phyloP scores from a whole-genome alignment of 2,329 filamentous ascomycete species.

The Furcasterigmium furcatum region DNA sequence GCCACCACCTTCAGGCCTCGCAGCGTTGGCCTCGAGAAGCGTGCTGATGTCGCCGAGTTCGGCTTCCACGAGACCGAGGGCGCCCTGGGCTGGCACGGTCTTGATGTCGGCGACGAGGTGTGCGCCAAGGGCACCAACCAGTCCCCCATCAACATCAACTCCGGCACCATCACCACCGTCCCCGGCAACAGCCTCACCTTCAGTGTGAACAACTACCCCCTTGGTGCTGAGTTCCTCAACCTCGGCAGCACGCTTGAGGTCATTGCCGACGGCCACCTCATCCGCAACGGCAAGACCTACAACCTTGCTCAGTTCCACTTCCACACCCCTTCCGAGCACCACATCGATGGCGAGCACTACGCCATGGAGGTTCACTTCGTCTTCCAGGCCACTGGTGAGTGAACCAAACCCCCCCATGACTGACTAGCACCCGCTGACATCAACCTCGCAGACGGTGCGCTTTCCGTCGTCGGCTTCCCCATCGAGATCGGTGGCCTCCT shows the following conservation, averaged over 20 bases:
- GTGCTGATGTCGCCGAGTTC: slow-evolving; percentile 20
- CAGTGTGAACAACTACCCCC: slow-evolving; percentile 28
- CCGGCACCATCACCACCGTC: slow-evolving; percentile 11
- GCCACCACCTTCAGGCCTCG: slow-evolving; percentile 27
- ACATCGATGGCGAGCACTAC: slow-evolving; percentile 38
- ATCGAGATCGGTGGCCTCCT: slow-evolving; percentile 24
- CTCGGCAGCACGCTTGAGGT: slow-evolving; percentile 50
- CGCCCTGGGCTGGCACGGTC: slow-evolving; percentile 49
- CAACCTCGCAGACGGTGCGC: slow-evolving; percentile 12
- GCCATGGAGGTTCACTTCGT: slow-evolving; percentile 39
- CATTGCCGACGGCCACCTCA: slow-evolving; percentile 43
- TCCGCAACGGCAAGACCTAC: slow-evolving; percentile 33
- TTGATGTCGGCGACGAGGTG: slow-evolving; percentile 36
- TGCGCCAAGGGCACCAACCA: slow-evolving; percentile 48
- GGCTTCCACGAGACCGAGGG: slow-evolving; percentile 38
- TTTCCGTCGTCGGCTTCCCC: slow-evolving; percentile 33
- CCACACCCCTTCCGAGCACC: slow-evolving; percentile 58
- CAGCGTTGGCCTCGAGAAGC: not conserved
- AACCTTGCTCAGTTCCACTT: slow-evolving; percentile 55
- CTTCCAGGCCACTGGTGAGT: slow-evolving; percentile 25
- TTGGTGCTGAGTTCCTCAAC: slow-evolving; percentile 44
- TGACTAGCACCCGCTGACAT: too few relatives aligned
- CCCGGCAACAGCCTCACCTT: slow-evolving; percentile 25
- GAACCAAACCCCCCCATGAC: not conserved
- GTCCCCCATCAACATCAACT: slow-evolving; percentile 52